These are phyloP conservation scores for Microdochium trichocladiopsis DNA, from an alignment of 2,329 filamentous ascomycete species.

Conservation along the genomic window DNA sequence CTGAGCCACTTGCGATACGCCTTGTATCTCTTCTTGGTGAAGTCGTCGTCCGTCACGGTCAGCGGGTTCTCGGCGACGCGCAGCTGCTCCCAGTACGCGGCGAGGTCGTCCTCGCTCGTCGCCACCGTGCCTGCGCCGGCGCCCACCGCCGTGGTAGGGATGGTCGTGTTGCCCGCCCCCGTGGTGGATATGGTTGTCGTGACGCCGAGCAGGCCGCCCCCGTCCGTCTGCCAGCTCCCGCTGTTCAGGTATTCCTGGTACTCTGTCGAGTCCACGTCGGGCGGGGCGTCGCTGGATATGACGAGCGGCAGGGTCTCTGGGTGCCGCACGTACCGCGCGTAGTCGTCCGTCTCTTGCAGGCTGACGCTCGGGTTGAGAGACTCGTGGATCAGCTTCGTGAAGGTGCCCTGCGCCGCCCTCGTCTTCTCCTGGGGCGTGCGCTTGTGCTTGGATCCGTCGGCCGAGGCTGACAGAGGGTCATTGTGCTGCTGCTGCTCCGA, in stretches of 20 bases:
- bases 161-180: conserved; percentile 12
- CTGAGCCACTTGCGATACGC: conserved; percentile 91
- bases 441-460: conserved; percentile 35
- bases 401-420: conserved; percentile 79
- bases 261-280: conserved; percentile 51
- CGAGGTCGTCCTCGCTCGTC: conserved; percentile 52
- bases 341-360: conserved; percentile 72
- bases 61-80: conserved; percentile 74
- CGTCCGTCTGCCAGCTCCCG: conserved; percentile 56
- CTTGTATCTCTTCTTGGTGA: conserved; percentile 90
- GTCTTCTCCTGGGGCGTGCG: conserved; percentile 64
- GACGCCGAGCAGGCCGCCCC: conserved; percentile 29
- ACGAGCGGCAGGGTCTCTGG: conserved; percentile 84
- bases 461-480: conserved; percentile 1
- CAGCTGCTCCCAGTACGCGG: conserved; percentile 71
- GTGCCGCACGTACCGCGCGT: conserved; percentile 81
- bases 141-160: conserved; percentile 29
- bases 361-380: conserved; percentile 81
- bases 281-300: conserved; percentile 58
- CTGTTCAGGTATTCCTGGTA: conserved; percentile 72
- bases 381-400: conserved; percentile 77
- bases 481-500: conserved; percentile 7
- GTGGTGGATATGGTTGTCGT: conserved; percentile 17
- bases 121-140: not conserved
- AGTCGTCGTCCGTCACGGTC: conserved; percentile 81